A percentile compares a stretch with the other conserved stretches of the same genome.
phyloP scores from a whole-genome alignment of 495 filamentous ascomycete genomes.

The Talaromyces liani region DNA sequence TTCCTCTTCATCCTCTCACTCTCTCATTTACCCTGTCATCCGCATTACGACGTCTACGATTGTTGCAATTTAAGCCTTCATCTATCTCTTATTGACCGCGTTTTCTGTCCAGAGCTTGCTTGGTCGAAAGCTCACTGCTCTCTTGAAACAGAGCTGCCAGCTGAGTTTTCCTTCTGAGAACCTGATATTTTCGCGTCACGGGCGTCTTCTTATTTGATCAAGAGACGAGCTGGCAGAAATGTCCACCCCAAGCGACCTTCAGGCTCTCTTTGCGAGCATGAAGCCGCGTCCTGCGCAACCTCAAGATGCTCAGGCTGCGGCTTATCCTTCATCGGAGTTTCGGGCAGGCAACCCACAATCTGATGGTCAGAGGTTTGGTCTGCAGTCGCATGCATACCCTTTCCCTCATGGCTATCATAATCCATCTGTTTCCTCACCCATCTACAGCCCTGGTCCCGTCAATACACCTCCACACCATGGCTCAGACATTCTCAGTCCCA shows the following conservation, averaged over 20 bases:
- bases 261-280: slow-evolving; percentile 42
- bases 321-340: slow-evolving; percentile 29
- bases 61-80: background rate
- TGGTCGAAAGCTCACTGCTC: slow-evolving; percentile 5
- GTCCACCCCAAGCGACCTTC: slow-evolving; percentile 43
- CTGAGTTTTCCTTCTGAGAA: slow-evolving; percentile 1
- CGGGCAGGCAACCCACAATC: slow-evolving; percentile 22
- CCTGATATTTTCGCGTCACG: background rate
- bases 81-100: background rate
- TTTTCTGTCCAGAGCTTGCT: background rate
- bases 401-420: slow-evolving; percentile 34
- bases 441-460: slow-evolving; percentile 35
- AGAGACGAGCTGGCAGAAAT: slow-evolving; percentile 33
- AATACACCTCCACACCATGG: slow-evolving; percentile 38
- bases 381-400: slow-evolving; percentile 16
- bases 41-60: background rate
- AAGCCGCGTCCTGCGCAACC: slow-evolving; percentile 34
- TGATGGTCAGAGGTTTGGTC: slow-evolving; percentile 16
- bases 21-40: background rate
- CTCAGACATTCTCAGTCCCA: slow-evolving; percentile 44
- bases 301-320: slow-evolving; percentile 26
- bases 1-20: background rate
- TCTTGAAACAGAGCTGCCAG: slow-evolving; percentile 10
- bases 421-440: slow-evolving; percentile 38
- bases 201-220: slow-evolving; percentile 8